phyloP scores from a whole-genome alignment of 2,329 filamentous ascomycete genomes.

The Aaosphaeria arxii region DNA sequence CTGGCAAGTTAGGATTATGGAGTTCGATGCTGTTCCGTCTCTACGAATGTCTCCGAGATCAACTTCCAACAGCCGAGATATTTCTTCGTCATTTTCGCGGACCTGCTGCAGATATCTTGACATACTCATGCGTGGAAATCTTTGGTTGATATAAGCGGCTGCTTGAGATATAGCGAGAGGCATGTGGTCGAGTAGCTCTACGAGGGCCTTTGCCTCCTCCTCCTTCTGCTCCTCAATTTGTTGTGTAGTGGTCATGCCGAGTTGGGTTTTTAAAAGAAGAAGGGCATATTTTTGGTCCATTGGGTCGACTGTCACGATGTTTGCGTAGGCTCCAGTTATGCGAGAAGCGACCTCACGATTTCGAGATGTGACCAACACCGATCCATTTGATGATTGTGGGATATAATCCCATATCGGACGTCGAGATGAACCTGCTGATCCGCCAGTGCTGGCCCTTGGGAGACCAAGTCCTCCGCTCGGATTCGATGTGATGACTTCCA shows the following conservation, averaged over 20 bases:
- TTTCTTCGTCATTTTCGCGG: constrained; percentile 26
- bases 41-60: constrained; percentile 15
- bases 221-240: background rate
- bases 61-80: constrained; percentile 9
- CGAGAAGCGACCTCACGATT: constrained; percentile 11
- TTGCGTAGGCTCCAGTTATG: constrained; percentile 12
- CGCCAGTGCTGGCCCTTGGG: background rate
- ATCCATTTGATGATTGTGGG: constrained; percentile 8
- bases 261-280: constrained; percentile 7
- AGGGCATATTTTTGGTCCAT: constrained; percentile 14
- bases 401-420: constrained; percentile 6
- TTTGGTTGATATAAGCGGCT: constrained; percentile 23
- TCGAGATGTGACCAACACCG: constrained; percentile 12
- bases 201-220: constrained; percentile 1
- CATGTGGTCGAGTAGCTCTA: constrained; percentile 21
- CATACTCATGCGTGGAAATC: constrained; percentile 4
- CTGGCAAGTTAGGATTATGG: constrained; percentile 37
- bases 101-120: constrained; percentile 39
- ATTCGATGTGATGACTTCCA: constrained; percentile 4
- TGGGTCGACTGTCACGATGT: constrained; percentile 7
- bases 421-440: background rate
- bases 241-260: background rate
- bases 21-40: constrained; percentile 28
- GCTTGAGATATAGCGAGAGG: constrained; percentile 35
- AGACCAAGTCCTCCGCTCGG: background rate